Base-by-base conservation (phyloP, 495 filamentous ascomycete genomes). In the Apiosordaria backusii region DNA sequence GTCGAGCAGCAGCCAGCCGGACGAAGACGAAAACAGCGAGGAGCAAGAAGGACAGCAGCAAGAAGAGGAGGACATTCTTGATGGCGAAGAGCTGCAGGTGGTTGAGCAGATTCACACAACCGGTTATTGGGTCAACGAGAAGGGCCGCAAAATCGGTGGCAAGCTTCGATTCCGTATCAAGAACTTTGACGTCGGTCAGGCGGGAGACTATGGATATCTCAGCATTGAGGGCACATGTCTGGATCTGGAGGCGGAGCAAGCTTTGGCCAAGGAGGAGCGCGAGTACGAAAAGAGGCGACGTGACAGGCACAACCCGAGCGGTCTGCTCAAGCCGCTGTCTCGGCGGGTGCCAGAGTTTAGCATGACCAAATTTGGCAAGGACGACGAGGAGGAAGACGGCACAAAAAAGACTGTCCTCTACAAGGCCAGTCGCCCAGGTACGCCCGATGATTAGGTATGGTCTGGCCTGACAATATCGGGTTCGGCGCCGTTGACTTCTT, bases 121-220 rank as follows among this genome's bases (percentile, higher is more conserved):
- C 2, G 81, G 81, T 13, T 82, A 82, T 64, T 84, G 81, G 81
- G 72, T 79, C 19, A 72, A 81, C 50, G 78, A 74, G 22, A 62
- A 57, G 3, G 77, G 77, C 3, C 62, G 63, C 15, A 79, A 75
- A 55, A 71, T 83, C 55, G 67, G 70, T 18, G 78, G 77, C 52
- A 81, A 80, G 70, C 71, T 82, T 40, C 72, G 74, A 45, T 84
- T 83, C 74, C 76, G 81, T 53, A 82, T 84, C 72, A 82, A 81
- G 65, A 79, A 80, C 63, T 84, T 79, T 60, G 81, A 84, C 45
- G 78, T 82, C 24, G 79, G 80, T 9, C 72, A 77, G n/a, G 80
- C 81, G 6, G 80, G 80, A 54, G 79, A 84, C 55, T 78, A 80
- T 66, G 79, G 78, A 21, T 84, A 82, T 61, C 64, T 84, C 5